A percentile compares a stretch with the other conserved stretches of the same genome.
phyloP scores from a whole-genome alignment of 2,329 filamentous ascomycete species.

The Diplodia mutila region DNA sequence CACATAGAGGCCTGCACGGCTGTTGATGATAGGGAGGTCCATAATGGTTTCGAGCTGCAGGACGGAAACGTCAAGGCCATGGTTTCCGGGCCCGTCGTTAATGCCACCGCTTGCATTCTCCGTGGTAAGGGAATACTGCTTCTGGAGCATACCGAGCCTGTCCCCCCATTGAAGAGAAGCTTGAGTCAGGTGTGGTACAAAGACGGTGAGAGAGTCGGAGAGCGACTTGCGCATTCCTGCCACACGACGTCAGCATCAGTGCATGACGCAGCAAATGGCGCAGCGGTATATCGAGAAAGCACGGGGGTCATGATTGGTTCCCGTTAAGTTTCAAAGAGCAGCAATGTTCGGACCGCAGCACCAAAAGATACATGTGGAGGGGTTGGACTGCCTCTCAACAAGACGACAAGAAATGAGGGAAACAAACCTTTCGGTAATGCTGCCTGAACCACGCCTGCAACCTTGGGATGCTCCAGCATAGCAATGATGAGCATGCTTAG shows the following conservation, averaged over 20 bases:
- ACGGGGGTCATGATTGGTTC: too few relatives aligned
- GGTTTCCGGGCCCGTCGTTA: slow-evolving; percentile 47
- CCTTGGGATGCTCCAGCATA: slow-evolving; percentile 62
- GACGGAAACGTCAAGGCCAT: slow-evolving; percentile 45
- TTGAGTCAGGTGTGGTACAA: slow-evolving; percentile 55
- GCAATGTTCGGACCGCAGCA: too few relatives aligned
- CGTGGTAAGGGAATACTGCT: slow-evolving; percentile 45
- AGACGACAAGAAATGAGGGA: not conserved
- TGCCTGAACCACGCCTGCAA: slow-evolving; percentile 59
- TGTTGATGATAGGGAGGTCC: slow-evolving; percentile 73
- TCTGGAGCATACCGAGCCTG: slow-evolving; percentile 45
- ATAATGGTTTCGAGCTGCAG: slow-evolving; percentile 60
- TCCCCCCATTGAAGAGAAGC: slow-evolving; percentile 55
- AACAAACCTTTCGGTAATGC: slow-evolving; percentile 19
- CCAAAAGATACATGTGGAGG: too few relatives aligned
- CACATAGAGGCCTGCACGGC: slow-evolving; percentile 80
- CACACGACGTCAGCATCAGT: not conserved
- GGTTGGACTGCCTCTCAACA: too few relatives aligned
- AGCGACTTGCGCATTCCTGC: slow-evolving; percentile 40
- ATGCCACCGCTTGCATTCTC: slow-evolving; percentile 48
- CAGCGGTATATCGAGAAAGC: too few relatives aligned
- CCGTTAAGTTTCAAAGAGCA: too few relatives aligned
- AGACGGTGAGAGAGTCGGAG: slow-evolving; percentile 38
- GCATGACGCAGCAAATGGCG: not conserved
- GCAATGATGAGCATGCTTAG: slow-evolving; percentile 67